A percentile compares a stretch with the other conserved stretches of the same genome.
Conservation (phyloP, 805 yeast species). For the Wickerhamiella brachini region DNA sequence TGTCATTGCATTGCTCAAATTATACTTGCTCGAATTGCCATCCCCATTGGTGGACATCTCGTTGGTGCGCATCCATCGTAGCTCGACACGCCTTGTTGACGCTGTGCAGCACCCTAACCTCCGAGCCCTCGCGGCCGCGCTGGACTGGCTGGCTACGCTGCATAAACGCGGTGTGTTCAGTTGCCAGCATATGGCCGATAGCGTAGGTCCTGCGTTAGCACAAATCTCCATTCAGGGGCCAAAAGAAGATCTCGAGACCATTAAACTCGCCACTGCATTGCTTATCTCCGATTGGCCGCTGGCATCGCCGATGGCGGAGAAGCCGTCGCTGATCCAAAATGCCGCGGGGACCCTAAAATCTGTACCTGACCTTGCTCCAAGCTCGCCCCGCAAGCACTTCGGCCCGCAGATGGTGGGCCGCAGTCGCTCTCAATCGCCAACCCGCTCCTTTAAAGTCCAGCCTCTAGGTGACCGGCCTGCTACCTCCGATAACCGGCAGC, state of each 20-base stretch:
- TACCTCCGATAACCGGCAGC: not conserved
- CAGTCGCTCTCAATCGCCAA: not conserved
- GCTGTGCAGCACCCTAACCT: not conserved
- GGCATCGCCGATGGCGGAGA: not conserved
- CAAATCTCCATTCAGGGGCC: not conserved
- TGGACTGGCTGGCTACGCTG: not conserved
- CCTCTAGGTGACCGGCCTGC: not conserved
- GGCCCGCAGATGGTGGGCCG: not conserved
- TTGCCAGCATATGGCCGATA: not conserved
- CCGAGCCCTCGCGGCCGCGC: not conserved
- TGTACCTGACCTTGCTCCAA: not conserved
- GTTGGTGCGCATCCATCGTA: not conserved
- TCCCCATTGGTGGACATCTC: conserved; percentile 31
- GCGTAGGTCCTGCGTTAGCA: not conserved
- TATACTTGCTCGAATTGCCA: conserved; percentile 39
- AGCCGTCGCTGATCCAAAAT: not conserved
- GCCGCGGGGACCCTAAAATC: not conserved
- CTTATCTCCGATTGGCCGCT: not conserved
- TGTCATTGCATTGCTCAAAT: conserved; percentile 32
- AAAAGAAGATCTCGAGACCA: not conserved
- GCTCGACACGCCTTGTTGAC: not conserved
- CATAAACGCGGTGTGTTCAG: not conserved
- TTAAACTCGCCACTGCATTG: not conserved
- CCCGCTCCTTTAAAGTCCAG: not conserved
- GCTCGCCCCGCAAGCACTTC: not conserved